Conservation (phyloP, 2,329 filamentous ascomycete species). For the Fragosphaeria purpurea region DNA sequence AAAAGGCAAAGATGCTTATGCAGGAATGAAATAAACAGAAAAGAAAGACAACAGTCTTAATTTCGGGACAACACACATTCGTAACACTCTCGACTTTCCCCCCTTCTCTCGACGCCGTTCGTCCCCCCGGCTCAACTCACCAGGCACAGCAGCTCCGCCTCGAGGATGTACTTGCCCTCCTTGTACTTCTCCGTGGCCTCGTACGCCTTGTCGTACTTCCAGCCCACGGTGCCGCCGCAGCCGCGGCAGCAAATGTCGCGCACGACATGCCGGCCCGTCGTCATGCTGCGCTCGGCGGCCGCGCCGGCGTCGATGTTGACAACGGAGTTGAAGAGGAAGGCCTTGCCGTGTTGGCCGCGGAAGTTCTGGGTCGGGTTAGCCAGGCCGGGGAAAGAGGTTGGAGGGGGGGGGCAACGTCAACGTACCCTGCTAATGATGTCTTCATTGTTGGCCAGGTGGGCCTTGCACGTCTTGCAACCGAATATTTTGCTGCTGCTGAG, state of each 20-base stretch:
- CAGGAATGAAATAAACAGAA: no score
- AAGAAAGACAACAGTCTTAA: no score
- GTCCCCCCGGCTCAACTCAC: conserved; percentile 41
- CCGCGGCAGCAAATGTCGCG: conserved; percentile 86
- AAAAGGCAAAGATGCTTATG: no score
- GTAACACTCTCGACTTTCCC: background rate
- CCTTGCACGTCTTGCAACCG: conserved; percentile 90
- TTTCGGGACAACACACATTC: no score
- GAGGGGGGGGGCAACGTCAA: conserved; percentile 11
- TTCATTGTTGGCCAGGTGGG: conserved; percentile 88
- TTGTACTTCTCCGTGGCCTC: conserved; percentile 94
- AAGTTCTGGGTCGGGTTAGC: conserved; percentile 59
- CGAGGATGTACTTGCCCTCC: conserved; percentile 95
- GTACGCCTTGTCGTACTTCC: conserved; percentile 98
- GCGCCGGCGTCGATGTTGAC: conserved; percentile 83
- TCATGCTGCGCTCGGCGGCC: conserved; percentile 94
- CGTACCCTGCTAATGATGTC: conserved; percentile 89
- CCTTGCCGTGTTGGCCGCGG: conserved; percentile 95
- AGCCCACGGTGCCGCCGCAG: conserved; percentile 87
- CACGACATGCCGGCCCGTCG: conserved; percentile 87
- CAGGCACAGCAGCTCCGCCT: conserved; percentile 78
- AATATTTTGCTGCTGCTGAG: conserved; percentile 80
- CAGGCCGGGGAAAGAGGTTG: background rate
- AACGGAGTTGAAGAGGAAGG: conserved; percentile 88
- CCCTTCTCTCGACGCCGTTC: background rate